A percentile compares a stretch with the other conserved stretches of the same genome.
phyloP scores from a whole-genome alignment of 257 asterid species.

The Ilex aquifolium region DNA sequence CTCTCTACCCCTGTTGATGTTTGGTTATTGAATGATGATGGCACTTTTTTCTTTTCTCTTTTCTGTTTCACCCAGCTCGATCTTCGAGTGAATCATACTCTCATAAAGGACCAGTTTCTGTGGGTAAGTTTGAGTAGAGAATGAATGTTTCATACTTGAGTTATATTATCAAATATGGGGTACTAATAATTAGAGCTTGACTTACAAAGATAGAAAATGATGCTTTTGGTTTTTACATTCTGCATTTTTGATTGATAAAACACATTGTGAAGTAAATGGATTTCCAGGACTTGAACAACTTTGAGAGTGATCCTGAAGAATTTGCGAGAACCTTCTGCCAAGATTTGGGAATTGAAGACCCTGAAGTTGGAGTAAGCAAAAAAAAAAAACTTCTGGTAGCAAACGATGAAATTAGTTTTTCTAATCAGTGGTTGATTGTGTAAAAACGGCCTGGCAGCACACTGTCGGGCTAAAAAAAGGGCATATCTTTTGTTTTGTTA shows the following conservation, averaged over 20 bases:
- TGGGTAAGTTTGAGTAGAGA: constrained; percentile 56
- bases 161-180: neutral
- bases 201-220: too few relatives aligned
- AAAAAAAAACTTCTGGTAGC: neutral
- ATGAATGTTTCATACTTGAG: constrained; percentile 4
- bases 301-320: constrained; percentile 98
- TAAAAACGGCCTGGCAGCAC: too few relatives aligned
- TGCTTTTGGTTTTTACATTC: too few relatives aligned
- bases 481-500: too few relatives aligned
- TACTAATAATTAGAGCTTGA: too few relatives aligned
- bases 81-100: constrained; percentile 83
- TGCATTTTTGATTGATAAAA: neutral
- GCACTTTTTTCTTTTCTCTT: constrained; percentile 5
- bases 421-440: too few relatives aligned
- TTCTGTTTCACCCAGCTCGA: constrained; percentile 59
- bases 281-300: constrained; percentile 92
- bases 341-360: constrained; percentile 91
- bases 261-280: constrained; percentile 5
- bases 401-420: too few relatives aligned
- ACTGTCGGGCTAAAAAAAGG: too few relatives aligned
- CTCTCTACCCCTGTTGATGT: constrained; percentile 19
- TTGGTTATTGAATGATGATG: constrained; percentile 17
- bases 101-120: constrained; percentile 83
- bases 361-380: constrained; percentile 91
- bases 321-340: constrained; percentile 85